Base-by-base conservation (phyloP, 2,329 filamentous ascomycete genomes). In the Phyllosticta paracitricarpa region DNA sequence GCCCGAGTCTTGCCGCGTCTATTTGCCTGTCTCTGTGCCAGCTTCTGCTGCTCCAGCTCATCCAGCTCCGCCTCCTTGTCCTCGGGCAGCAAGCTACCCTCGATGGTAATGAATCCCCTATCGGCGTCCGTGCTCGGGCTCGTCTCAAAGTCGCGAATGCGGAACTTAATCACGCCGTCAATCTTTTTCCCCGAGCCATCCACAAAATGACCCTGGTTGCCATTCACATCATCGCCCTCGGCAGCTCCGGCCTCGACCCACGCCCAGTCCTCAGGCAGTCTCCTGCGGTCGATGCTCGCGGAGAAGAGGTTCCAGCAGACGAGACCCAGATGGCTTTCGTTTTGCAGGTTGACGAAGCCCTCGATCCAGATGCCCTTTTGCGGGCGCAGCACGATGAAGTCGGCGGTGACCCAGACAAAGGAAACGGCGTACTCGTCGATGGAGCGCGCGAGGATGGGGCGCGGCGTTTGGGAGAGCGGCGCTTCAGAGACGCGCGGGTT, bases 251-350 rank as follows among this genome's bases (percentile, higher is more conserved):
- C 80, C 10, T 85, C 83, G 17, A 90, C 81, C 88, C 91, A 97
- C 64, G 79, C 84, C 94, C 93, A 99, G 25, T 83, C 82, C 14
- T 77, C 74, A 0, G 94, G 94, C 17, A 99, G 78, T 40, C 89
- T 81, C 63, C 83, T 84, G 24, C 87, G 81, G 68, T 93, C 88
- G 63, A 99, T 89, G 53, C 88, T 90, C 1, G 93, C 89, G 67
- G 94, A 96, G 80, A 97, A 97, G 66, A 91, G 84, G 73, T 93
- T 93, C 76, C 91, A 92, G 72, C 91, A 94, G 10, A 95, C 85
- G 2, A 97, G 83, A 22, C 93, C 92, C 6, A 99, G 81, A 70
- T 97, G 91, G 6, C 90, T 91, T 67, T 94, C 89, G 56, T 88
- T 93, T 71, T 96, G 90, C 30, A 97, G 79, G 68, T 93, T 94